These are phyloP conservation scores for Thuidium tamariscinum DNA, from an alignment of 225 moss, liverwort and hornwort species.

Conservation along the genomic window DNA sequence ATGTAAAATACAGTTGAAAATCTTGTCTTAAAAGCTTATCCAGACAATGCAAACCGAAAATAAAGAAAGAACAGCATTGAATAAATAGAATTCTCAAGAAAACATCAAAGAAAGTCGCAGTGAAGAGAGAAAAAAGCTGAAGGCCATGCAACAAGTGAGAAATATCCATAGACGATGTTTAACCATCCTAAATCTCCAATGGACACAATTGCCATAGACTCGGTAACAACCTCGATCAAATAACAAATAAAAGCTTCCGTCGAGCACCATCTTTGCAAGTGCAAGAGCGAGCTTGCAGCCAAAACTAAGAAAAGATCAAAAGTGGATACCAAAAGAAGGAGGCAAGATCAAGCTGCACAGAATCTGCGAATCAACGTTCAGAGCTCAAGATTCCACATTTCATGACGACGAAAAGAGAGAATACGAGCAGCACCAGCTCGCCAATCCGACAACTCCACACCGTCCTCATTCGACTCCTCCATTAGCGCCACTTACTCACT, in stretches of 20 bases:
- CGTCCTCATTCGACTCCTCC: slow-evolving; percentile 5
- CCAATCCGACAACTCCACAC: slow-evolving; percentile 11
- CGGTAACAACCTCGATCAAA: background rate
- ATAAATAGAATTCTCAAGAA: background rate
- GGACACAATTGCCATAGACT: background rate
- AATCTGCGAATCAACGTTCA: background rate
- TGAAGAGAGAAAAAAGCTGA: background rate
- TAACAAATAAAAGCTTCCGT: background rate
- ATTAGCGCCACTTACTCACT: background rate
- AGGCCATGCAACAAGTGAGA: background rate
- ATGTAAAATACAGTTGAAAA: background rate
- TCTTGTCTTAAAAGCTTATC: background rate
- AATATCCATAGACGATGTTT: background rate
- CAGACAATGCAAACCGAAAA: background rate
- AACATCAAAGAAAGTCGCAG: background rate
- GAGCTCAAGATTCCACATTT: background rate
- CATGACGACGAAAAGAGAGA: background rate
- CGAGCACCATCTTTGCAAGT: background rate
- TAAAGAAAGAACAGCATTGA: background rate
- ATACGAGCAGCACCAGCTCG: background rate
- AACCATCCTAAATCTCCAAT: background rate
- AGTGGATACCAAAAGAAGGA: background rate
- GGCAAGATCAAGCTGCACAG: background rate
- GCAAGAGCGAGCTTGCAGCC: background rate
- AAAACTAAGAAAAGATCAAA: background rate